Evolutionary conservation across 257 asterid species (phyloP).

Genomic region (Misopates orontium): DNA sequence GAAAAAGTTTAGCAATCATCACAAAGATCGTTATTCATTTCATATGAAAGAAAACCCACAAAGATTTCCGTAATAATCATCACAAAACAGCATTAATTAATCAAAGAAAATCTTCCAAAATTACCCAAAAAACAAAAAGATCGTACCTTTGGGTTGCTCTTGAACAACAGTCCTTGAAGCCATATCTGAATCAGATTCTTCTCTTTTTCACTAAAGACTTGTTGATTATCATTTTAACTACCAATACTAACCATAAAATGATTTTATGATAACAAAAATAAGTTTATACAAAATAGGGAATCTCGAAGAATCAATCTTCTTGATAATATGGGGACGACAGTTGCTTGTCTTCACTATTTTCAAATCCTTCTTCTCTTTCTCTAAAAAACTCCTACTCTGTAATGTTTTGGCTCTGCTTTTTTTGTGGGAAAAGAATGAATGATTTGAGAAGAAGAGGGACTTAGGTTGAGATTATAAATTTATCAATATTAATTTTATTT

Average conservation of each 20-base stretch:
- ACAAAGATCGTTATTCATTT: neutral
- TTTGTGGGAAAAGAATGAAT: too few species aligned
- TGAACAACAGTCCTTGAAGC: slow-evolving; percentile 44
- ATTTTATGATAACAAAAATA: slow-evolving; percentile 12
- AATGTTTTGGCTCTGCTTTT: too few species aligned
- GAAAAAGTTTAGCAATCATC: neutral
- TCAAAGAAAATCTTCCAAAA: too few species aligned
- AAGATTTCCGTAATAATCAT: too few species aligned
- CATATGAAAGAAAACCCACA: slow-evolving; percentile 5
- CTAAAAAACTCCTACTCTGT: neutral
- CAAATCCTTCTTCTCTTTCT: neutral
- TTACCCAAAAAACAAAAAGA: neutral
- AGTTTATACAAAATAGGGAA: too few species aligned
- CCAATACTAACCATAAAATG: neutral
- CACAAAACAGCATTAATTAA: too few species aligned
- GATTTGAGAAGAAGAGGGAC: neutral
- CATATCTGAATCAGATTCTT: slow-evolving; percentile 41
- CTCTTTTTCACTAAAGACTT: neutral
- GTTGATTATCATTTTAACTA: slow-evolving; percentile 19
- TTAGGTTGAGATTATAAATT: neutral
- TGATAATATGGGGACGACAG: slow-evolving; percentile 75
- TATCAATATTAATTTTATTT: neutral
- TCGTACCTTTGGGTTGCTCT: slow-evolving; percentile 35
- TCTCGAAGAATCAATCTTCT: too few species aligned
- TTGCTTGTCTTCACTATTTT: slow-evolving; percentile 45